phyloP scores from a whole-genome alignment of 2,329 filamentous ascomycete genomes.

The Colletotrichum nymphaeae region DNA sequence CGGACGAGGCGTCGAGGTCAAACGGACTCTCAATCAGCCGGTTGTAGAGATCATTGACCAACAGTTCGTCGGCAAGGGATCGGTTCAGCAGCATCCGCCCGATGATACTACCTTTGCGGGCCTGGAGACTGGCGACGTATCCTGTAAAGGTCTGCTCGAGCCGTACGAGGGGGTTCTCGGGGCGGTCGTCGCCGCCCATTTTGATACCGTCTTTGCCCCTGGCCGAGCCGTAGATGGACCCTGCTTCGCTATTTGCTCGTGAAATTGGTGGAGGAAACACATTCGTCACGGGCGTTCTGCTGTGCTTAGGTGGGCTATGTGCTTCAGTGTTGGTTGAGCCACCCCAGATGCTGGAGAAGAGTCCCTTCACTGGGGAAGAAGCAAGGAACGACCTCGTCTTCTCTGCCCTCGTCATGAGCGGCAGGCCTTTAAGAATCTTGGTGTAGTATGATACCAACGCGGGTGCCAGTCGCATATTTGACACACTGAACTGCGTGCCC shows the following conservation, averaged over 20 bases:
- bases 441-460: conserved; percentile 82
- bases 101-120: conserved; percentile 87
- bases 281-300: conserved; percentile 50
- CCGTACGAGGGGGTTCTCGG: conserved; percentile 75
- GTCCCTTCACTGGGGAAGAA: conserved; percentile 84
- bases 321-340: conserved; percentile 62
- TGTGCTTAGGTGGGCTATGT: conserved; percentile 50
- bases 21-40: conserved; percentile 85
- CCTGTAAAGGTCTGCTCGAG: conserved; percentile 88
- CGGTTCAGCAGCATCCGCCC: conserved; percentile 81
- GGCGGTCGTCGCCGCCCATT: conserved; percentile 61
- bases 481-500: conserved; percentile 75
- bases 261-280: conserved; percentile 52
- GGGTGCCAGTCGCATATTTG: conserved; percentile 72
- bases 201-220: conserved; percentile 59
- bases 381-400: conserved; percentile 77
- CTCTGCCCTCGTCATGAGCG: conserved; percentile 70
- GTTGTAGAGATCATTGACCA: conserved; percentile 92
- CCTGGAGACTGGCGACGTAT: conserved; percentile 84
- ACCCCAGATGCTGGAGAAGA: conserved; percentile 85
- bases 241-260: conserved; percentile 56
- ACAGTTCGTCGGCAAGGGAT: conserved; percentile 77
- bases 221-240: conserved; percentile 67
- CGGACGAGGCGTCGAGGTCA: conserved; percentile 79
- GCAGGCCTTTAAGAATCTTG: conserved; percentile 79